Conservation (phyloP, 75 land plant species). For the Selaginella tamariscina region DNA sequence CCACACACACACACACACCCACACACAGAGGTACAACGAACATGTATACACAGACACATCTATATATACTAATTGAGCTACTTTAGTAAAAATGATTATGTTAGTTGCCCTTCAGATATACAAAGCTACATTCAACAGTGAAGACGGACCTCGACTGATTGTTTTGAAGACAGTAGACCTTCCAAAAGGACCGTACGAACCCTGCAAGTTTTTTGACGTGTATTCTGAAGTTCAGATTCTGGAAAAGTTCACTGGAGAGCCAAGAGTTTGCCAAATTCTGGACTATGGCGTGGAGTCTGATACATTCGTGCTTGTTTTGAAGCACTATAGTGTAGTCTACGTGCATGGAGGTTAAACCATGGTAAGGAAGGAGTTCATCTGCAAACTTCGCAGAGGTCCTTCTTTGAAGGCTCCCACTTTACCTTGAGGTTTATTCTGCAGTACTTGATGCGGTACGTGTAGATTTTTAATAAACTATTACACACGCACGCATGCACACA, state of each 20-base stretch:
- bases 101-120: constrained; percentile 30
- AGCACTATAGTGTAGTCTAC: constrained; percentile 36
- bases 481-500: background rate
- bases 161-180: constrained; percentile 24
- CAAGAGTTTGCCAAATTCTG: constrained; percentile 23
- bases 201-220: constrained; percentile 33
- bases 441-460: constrained; percentile 31
- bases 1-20: too few relatives aligned
- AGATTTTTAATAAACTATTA: background rate
- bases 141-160: background rate
- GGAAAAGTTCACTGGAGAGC: constrained; percentile 25
- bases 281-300: constrained; percentile 32
- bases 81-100: too few relatives aligned
- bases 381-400: constrained; percentile 2
- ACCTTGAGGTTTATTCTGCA: constrained; percentile 28
- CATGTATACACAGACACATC: too few relatives aligned
- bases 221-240: constrained; percentile 32
- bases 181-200: constrained; percentile 32
- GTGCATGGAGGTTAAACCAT: constrained; percentile 25
- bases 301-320: constrained; percentile 27
- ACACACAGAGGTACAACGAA: too few relatives aligned
- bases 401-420: constrained; percentile 21
- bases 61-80: too few relatives aligned
- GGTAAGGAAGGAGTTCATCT: background rate
- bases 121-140: constrained; percentile 22